Conservation (phyloP, 257 asterid genomes). For the Eustoma russellianum region DNA sequence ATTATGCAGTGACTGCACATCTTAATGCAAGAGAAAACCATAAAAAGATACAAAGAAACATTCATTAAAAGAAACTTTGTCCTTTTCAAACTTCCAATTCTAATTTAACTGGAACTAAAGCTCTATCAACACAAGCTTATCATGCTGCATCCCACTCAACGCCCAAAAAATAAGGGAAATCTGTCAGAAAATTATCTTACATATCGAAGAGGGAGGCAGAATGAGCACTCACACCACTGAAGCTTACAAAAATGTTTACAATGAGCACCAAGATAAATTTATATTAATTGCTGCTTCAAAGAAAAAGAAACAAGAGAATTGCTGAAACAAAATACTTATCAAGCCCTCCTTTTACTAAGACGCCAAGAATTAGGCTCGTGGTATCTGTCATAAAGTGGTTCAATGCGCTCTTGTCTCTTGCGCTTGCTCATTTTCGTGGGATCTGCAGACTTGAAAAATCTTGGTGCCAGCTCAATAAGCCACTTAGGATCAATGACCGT, state of each 20-base stretch:
- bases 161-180: no score
- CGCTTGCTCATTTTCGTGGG: slow-evolving; percentile 97
- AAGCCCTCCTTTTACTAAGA: slow-evolving; percentile 89
- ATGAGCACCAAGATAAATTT: not conserved
- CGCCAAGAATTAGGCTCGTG: slow-evolving; percentile 98
- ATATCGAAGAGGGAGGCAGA: slow-evolving; percentile 2
- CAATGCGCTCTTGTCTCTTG: slow-evolving; percentile 93
- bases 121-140: not conserved
- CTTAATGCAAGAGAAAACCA: not conserved
- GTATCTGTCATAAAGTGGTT: slow-evolving; percentile 86
- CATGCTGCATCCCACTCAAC: no score
- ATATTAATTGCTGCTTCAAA: not conserved
- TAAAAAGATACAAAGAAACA: not conserved
- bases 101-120: not conserved
- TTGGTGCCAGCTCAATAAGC: slow-evolving; percentile 95
- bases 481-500: slow-evolving; percentile 87
- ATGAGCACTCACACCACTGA: no score
- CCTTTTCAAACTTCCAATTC: not conserved
- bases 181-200: not conserved
- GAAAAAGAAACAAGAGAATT: not conserved
- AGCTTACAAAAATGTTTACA: no score
- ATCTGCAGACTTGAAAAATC: slow-evolving; percentile 81
- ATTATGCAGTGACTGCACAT: not conserved
- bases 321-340: slow-evolving; percentile 1
- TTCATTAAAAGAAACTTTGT: not conserved